Base-by-base conservation (phyloP, 2,329 filamentous ascomycete genomes). In the Cytospora paraplurivora region DNA sequence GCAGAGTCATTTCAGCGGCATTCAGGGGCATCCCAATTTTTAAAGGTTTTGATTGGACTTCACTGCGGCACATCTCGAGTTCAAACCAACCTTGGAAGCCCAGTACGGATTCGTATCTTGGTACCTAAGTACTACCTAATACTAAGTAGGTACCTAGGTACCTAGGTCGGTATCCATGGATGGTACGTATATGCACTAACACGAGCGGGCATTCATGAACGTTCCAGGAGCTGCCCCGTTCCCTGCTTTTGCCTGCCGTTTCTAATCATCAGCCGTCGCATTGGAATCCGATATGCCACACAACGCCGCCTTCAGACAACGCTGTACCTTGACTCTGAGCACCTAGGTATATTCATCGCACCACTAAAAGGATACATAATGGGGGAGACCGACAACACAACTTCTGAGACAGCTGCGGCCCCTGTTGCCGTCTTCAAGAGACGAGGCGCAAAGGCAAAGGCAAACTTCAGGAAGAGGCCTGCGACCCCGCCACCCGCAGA, bases 401-500 rank as follows among this genome's bases (percentile, higher is more conserved):
- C 38, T 13, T 37, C 58, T 13, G 62, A 71, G 13, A 62, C 73
- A 34, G 70, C 74, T 35, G 74, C 77, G 34, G 78, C 77, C 1
- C 84, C 85, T 0, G 81, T 88, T 13, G 84, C 89, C 15, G 76
- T 91, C 58, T 97, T 97, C 84, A 97, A 96, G 76, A 96, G 95
- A 76, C 87, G 93, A 74, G 84, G 86, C 68, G 84, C 85, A 71
- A 96, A 93, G 74, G 85, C 84, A 67, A 93, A 91, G 72, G 83
- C 88, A 56, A 93, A 88, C 72, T 80, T 93, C 61, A 87, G 93
- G 72, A 97, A 96, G 80, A 87, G 91, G 68, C 85, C 90, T 21
- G 86, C 89, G 34, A 91, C 92, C 44, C 92, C 92, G 59, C 90
- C 92, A 51, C 63, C 65, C 4, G 7, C 88, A 89, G 13, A 85